Base-by-base conservation (phyloP, 345 rosid genomes). In the Physaria fendleri region DNA sequence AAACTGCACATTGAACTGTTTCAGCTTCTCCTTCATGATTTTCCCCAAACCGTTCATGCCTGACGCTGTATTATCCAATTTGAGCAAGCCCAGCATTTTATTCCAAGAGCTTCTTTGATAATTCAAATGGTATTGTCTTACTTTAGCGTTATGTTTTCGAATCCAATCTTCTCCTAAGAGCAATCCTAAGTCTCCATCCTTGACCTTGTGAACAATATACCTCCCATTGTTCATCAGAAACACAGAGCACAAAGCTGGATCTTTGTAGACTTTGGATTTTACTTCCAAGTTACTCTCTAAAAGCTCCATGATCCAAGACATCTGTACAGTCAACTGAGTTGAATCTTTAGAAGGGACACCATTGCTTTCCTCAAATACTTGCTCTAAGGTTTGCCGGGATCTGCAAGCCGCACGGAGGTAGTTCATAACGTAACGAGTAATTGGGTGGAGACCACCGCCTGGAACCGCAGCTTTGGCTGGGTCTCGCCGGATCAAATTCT, bases 251-350 rank as follows among this genome's bases (percentile, higher is more conserved):
- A 84, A 52, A 0, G 90, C 84, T 35, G 80, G 62, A 65, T 92
- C 90, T 39, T 82, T 67, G 21, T 86, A 92, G 30, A 86, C 74
- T 79, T 81, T 88, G 1, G 96, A 76, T 61, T 92, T 92, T 6
- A 78, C 77, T 78, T 88, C 98, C 56, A 92, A 63, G 74, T 92
- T 92, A 65, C 90, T 86, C 83, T 88, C 95, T 52, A 92, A 49
- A 32, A 92, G 77, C 81, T 86, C 95, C 96, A 92, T 82, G 65
- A 86, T 86, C 98, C 98, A 88, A 4, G 66, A 79, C 78, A 92
- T 81, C 56, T 86, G 93, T 38, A 80, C 87, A 0, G 84, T 78
- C 71, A 92, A 63, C 0, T 87, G 76, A 20, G 96, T 74, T 0
- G 77, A 73, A 3, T 78, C 87, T 42, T 74, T 85, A 8, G 79